A percentile compares a stretch with the other conserved stretches of the same genome.
These are phyloP conservation scores for Simplicillium sp. DNA, from an alignment of 2,329 filamentous ascomycete genomes.

Conservation along the genomic window DNA sequence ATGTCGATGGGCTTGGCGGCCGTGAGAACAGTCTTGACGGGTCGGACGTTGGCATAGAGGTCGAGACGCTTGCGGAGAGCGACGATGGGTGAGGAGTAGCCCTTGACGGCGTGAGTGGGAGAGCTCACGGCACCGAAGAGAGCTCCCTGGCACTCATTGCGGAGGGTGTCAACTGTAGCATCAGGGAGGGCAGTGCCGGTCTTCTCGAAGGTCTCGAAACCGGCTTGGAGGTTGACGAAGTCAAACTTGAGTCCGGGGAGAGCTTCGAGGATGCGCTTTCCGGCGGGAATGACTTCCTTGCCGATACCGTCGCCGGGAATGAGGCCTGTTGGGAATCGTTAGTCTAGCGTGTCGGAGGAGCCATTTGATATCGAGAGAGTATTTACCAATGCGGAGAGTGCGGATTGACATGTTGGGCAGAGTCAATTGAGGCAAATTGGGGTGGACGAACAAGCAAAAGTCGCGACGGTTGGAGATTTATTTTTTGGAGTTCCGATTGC, in stretches of 20 bases:
- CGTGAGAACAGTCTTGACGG: conserved; percentile 74
- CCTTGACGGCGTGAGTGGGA: conserved; percentile 78
- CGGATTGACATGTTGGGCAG: conserved; percentile 26
- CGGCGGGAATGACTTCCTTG: conserved; percentile 94
- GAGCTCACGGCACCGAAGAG: conserved; percentile 95
- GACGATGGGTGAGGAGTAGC: conserved; percentile 95
- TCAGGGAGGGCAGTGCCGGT: conserved; percentile 85
- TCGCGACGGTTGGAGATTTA: not conserved
- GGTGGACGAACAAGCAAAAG: not conserved
- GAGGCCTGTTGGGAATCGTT: conserved; percentile 52
- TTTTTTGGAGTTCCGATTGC: not conserved
- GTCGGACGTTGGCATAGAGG: conserved; percentile 94
- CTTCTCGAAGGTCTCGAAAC: conserved; percentile 86
- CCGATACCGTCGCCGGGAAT: conserved; percentile 98
- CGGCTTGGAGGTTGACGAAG: conserved; percentile 87
- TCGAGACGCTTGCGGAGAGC: conserved; percentile 90
- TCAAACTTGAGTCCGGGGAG: conserved; percentile 88
- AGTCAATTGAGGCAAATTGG: conserved; percentile 6
- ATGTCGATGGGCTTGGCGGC: conserved; percentile 68
- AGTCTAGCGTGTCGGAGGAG: not conserved
- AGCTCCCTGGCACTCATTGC: conserved; percentile 87
- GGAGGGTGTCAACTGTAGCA: conserved; percentile 79
- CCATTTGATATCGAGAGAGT: not conserved
- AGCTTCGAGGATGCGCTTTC: conserved; percentile 83
- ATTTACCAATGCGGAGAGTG: conserved; percentile 31